Evolutionary conservation across 257 asterid genomes (phyloP), one percentile per base, ranked within the genome.

Genomic region (Thymus mandschuricus): DNA sequence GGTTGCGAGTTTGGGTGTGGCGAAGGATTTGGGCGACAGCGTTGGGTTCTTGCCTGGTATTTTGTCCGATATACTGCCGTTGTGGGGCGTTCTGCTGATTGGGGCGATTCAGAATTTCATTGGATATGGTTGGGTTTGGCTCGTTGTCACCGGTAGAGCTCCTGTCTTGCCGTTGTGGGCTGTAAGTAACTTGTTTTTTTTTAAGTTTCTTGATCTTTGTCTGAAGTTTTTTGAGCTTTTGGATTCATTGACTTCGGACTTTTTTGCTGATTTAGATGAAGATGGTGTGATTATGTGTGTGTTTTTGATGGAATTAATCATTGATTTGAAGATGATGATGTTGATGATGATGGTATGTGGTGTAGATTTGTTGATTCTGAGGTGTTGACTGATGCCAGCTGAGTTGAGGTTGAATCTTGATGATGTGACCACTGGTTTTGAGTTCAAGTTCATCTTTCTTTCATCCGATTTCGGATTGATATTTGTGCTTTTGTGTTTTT

Each of bases 111-210:
- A 92, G 86, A 88, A 90, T 82, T 81, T 92, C 65, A 75, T 87
- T 51, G 98, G 98, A 0, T 90, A 92, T 84, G 96, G 96, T 31
- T 74, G 91, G 84, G 89, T 92, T 69, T 82, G 98, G 95, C 89
- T 92, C 50, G 80, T 90, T 67, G 75, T 90, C 68, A 81, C 88
- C 8, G 76, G 78, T 27, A 83, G 79, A 78, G 72, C 56, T 61
- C 92, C 97, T 64, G 79, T 78, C 64, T 55, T 86, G 81, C 97
- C 97, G 13, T 81, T 92, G 1, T 92, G 97, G 97, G 93, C 88
- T 84, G 97, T 92, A 64, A 89, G 96, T 82, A 21, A 15, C 50
- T 40, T 52, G 8, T 13, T 57, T 13, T 57, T 13, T 57, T 78
- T 15, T 49, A 13, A 6, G 2, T 67, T 8, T 58, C 0, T 40